Conservation (phyloP, 202 grass and related monocot species). For the Hordeum pubiflorum region DNA sequence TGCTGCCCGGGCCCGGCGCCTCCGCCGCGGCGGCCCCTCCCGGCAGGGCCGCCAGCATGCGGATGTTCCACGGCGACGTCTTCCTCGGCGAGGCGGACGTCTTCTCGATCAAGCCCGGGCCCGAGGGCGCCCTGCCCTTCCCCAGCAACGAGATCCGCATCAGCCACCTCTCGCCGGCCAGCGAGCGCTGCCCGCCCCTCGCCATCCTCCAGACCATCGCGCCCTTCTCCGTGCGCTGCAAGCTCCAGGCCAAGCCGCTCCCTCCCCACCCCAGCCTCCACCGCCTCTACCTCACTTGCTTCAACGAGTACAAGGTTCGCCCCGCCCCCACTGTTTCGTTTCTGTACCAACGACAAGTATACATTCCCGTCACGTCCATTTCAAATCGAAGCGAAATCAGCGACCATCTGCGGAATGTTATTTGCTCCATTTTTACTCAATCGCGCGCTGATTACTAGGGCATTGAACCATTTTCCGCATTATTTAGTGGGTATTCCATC, state of each 20-base stretch:
- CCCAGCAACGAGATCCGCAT: slow-evolving; percentile 87
- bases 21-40: neutral
- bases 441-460: neutral
- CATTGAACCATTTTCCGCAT: neutral
- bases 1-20: neutral
- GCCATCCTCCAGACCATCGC: slow-evolving; percentile 81
- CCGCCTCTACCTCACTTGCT: slow-evolving; percentile 63
- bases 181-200: slow-evolving; percentile 83
- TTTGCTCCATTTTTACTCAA: neutral
- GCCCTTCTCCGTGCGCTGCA: slow-evolving; percentile 85
- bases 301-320: slow-evolving; percentile 69
- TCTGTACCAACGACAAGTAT: neutral
- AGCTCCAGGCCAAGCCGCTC: slow-evolving; percentile 60
- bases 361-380: neutral
- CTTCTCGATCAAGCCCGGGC: slow-evolving; percentile 39
- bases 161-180: slow-evolving; percentile 65
- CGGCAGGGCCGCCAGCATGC: slow-evolving; percentile 38
- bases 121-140: slow-evolving; percentile 37
- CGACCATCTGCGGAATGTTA: neutral
- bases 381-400: slow-evolving; percentile 11
- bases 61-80: slow-evolving; percentile 71
- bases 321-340: neutral
- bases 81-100: slow-evolving; percentile 79
- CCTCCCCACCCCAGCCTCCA: slow-evolving; percentile 47
- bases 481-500: neutral